Evolutionary conservation across 495 filamentous ascomycete genomes (phyloP).

Genomic region (Penicillium goetzii): DNA sequence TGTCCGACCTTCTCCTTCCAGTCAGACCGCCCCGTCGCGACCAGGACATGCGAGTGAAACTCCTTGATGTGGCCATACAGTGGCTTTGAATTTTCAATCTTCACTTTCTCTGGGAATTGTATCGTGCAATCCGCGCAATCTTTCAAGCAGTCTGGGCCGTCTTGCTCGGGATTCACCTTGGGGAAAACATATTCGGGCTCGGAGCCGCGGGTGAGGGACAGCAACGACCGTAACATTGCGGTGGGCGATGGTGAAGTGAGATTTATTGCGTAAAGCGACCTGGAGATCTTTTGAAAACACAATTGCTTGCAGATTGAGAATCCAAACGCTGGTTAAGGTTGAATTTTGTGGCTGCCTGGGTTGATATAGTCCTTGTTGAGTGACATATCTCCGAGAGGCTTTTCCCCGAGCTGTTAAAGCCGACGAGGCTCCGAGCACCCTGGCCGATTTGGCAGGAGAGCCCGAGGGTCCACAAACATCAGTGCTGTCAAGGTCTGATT

Average conservation of each 20-base stretch:
- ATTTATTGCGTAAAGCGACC: not conserved
- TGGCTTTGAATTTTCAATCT: conserved; percentile 70
- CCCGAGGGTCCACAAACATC: not conserved
- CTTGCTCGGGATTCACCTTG: conserved; percentile 65
- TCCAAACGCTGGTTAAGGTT: not conserved
- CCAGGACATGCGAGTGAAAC: conserved; percentile 83
- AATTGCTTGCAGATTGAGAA: not conserved
- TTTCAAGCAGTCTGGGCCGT: conserved; percentile 82
- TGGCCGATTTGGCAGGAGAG: not conserved
- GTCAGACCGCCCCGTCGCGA: conserved; percentile 91
- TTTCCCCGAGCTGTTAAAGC: conserved; percentile 16
- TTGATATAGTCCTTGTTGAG: conserved; percentile 13
- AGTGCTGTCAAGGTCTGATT: not conserved
- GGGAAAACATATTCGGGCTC: conserved; percentile 44
- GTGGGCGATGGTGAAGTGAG: not conserved
- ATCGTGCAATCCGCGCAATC: conserved; percentile 84
- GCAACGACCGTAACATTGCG: conserved; percentile 42
- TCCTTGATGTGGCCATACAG: conserved; percentile 86
- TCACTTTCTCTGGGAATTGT: conserved; percentile 71
- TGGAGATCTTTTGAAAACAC: not conserved
- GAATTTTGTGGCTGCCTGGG: conserved; percentile 10
- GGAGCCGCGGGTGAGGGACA: conserved; percentile 35
- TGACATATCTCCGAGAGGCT: conserved; percentile 20
- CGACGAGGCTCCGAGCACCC: conserved; percentile 8
- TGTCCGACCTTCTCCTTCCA: conserved; percentile 86